Conservation (phyloP, 176 grass and related monocot genomes). For the Avena eriantha region DNA sequence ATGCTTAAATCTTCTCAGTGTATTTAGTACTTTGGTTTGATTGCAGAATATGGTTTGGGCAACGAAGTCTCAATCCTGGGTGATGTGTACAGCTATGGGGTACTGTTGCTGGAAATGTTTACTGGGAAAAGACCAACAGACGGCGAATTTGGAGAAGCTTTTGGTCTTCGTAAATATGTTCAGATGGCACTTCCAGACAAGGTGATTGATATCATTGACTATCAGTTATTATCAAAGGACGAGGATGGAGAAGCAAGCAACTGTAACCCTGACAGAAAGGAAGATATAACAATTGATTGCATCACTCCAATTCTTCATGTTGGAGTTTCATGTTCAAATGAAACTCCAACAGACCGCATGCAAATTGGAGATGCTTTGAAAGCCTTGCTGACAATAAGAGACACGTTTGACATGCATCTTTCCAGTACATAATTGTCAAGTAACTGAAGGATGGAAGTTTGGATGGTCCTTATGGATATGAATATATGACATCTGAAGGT, state of each 20-base stretch:
- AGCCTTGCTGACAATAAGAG: not conserved
- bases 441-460: not conserved
- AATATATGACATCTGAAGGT: not conserved
- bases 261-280: not conserved
- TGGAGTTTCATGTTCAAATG: not conserved
- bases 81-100: conserved; percentile 35
- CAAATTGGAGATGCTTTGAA: conserved; percentile 22
- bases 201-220: not conserved
- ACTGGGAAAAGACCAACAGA: conserved; percentile 31
- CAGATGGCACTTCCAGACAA: not conserved
- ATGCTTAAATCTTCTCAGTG: not conserved
- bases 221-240: not conserved
- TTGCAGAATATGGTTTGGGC: conserved; percentile 31
- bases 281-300: not conserved
- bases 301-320: not conserved
- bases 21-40: not conserved
- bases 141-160: not conserved
- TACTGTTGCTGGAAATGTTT: conserved; percentile 32
- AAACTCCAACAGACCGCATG: not conserved
- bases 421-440: not conserved
- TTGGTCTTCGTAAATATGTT: not conserved
- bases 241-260: not conserved
- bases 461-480: not conserved
- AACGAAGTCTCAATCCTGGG: not conserved
- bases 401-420: not conserved